Conservation (phyloP, 1,284 basidiomycete genomes). For the Ustilago shanxiensis region DNA sequence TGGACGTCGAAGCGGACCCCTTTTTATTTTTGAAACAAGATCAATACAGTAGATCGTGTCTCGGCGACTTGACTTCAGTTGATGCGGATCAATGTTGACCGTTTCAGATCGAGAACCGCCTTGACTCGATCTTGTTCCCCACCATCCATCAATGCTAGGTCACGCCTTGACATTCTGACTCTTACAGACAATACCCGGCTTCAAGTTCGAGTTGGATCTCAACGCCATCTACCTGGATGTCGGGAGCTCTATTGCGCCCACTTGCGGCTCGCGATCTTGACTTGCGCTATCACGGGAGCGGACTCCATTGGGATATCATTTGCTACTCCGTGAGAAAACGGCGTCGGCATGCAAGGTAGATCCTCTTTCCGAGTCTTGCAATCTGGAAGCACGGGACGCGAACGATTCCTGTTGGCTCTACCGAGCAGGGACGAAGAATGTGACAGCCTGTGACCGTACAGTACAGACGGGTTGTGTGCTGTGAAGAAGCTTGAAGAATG, state of each 20-base stretch:
- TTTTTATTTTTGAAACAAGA: too few relatives aligned
- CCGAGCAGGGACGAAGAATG: not conserved
- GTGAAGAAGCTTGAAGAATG: slow-evolving; percentile 4
- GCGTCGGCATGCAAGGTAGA: slow-evolving; percentile 2
- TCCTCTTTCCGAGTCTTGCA: not conserved
- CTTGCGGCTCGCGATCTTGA: slow-evolving; percentile 3
- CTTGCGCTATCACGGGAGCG: not conserved
- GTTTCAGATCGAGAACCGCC: too few relatives aligned
- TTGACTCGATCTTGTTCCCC: not conserved
- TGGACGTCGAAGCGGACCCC: too few relatives aligned
- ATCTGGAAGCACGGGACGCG: slow-evolving; percentile 1
- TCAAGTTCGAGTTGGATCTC: not conserved
- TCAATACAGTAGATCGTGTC: not conserved
- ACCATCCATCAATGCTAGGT: not conserved
- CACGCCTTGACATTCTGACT: too few relatives aligned
- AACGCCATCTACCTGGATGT: not conserved
- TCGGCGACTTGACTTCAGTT: not conserved
- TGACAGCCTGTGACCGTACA: not conserved
- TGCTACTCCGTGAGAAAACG: not conserved
- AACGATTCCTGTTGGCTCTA: not conserved
- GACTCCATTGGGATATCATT: too few relatives aligned
- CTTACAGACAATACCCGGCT: too few relatives aligned
- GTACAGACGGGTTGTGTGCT: too few relatives aligned
- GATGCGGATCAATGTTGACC: not conserved
- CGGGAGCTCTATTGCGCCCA: not conserved